phyloP scores from a whole-genome alignment of 805 yeast species.

The Yarrowia porcina region DNA sequence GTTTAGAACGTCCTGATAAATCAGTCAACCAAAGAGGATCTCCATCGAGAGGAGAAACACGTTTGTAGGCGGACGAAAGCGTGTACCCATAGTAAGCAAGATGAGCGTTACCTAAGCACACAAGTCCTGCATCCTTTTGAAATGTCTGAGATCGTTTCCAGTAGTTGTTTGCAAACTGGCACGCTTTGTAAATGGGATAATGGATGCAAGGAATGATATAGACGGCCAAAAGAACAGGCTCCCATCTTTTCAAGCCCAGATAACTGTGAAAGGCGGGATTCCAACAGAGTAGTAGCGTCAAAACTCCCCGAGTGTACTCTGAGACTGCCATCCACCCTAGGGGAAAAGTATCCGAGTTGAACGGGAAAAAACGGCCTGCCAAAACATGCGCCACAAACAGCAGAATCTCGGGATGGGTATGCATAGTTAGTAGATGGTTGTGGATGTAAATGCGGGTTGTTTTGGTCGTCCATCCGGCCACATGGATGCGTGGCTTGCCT shows the following conservation, averaged over 20 bases:
- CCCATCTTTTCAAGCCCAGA: not conserved
- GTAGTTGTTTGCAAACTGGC: constrained; percentile 18
- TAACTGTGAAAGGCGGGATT: not conserved
- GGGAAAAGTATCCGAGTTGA: constrained; percentile 17
- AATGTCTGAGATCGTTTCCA: constrained; percentile 14
- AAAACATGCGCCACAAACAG: constrained; percentile 9
- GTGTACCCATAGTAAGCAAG: constrained; percentile 13
- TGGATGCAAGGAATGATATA: constrained; percentile 17
- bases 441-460: constrained; percentile 10
- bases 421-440: constrained; percentile 14
- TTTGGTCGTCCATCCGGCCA: constrained; percentile 7
- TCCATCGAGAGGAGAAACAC: constrained; percentile 12
- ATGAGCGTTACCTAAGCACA: not conserved
- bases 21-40: constrained; percentile 8
- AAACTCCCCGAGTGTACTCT: not conserved
- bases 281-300: constrained; percentile 6
- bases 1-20: not conserved
- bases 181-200: not conserved
- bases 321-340: constrained; percentile 10
- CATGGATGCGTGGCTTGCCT: constrained; percentile 11
- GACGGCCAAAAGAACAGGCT: not conserved
- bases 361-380: constrained; percentile 2
- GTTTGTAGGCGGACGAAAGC: constrained; percentile 9
- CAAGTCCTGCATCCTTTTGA: constrained; percentile 1
- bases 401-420: constrained; percentile 16